phyloP scores from a whole-genome alignment of 1,139 yeast genomes.

The Debaryomyces psychrophilus region DNA sequence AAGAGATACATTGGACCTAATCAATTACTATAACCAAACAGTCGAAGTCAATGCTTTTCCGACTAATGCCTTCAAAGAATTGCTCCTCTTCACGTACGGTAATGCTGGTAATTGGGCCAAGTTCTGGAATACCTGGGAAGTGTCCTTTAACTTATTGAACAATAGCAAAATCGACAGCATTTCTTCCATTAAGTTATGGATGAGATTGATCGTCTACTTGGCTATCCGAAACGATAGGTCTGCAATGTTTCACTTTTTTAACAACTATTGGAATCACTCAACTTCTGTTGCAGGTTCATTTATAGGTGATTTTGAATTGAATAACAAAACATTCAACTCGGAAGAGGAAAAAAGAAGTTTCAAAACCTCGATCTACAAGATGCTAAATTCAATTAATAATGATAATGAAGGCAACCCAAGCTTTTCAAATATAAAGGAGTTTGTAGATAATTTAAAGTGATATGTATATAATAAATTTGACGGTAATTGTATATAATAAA shows the following conservation, averaged over 20 bases:
- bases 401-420: constrained; percentile 13
- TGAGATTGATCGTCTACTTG: constrained; percentile 39
- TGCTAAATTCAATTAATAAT: constrained; percentile 22
- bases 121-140: constrained; percentile 49
- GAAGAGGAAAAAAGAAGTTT: constrained; percentile 28
- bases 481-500: constrained; percentile 10
- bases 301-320: constrained; percentile 23
- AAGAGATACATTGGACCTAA: constrained; percentile 34
- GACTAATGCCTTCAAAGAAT: constrained; percentile 31
- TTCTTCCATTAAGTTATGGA: constrained; percentile 28
- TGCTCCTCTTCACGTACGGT: constrained; percentile 42
- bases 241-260: constrained; percentile 36
- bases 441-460: constrained; percentile 15
- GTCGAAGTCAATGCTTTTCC: constrained; percentile 12
- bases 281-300: constrained; percentile 29
- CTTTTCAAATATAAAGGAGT: constrained; percentile 13
- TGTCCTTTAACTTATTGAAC: constrained; percentile 20
- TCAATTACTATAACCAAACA: constrained; percentile 24
- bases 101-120: constrained; percentile 41
- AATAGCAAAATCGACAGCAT: constrained; percentile 12
- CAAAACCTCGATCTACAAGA: constrained; percentile 22
- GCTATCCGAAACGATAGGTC: constrained; percentile 31
- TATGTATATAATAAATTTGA: not conserved
- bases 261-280: constrained; percentile 33
- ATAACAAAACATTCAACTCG: constrained; percentile 22